Percentiles rank a stretch among this genome's conserved stretches.
These are phyloP conservation scores for Peronospora belbahrii DNA, from an alignment of 352 stramenopile genomes.

Conservation along the genomic window DNA sequence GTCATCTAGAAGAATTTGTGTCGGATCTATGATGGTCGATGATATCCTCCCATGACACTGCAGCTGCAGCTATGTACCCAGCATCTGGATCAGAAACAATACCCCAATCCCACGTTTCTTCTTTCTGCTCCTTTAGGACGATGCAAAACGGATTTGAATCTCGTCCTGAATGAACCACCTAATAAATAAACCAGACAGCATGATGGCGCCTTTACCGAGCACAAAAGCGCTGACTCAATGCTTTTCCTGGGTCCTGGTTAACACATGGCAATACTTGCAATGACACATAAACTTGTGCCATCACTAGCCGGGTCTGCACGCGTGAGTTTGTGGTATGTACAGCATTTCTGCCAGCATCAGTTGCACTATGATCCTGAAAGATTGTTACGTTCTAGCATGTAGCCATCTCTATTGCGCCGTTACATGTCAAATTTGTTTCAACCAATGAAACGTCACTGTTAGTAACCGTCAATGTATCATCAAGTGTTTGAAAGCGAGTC, in stretches of 20 bases:
- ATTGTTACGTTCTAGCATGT: no score
- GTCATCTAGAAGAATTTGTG: conserved; percentile 84
- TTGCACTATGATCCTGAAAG: no score
- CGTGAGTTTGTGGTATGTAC: conserved; percentile 85
- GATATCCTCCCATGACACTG: conserved; percentile 57
- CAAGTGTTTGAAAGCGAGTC: conserved; percentile 26
- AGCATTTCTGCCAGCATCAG: conserved; percentile 70
- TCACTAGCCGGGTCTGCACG: conserved; percentile 85
- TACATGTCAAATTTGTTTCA: conserved; percentile 15
- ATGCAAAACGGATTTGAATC: conserved; percentile 29
- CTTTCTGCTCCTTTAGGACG: conserved; percentile 11
- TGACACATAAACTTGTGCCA: conserved; percentile 52
- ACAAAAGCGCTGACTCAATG: conserved; percentile 72
- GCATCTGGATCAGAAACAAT: conserved; percentile 71
- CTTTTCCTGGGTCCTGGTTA: conserved; percentile 75
- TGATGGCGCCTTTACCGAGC: conserved; percentile 77
- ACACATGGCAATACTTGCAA: conserved; percentile 83
- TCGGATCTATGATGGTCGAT: conserved; percentile 79
- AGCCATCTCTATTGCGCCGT: conserved; percentile 24
- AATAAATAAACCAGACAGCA: conserved; percentile 70
- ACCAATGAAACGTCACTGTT: conserved; percentile 11
- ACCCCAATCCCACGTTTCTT: no score
- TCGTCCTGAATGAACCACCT: conserved; percentile 82
- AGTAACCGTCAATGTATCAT: conserved; percentile 3
- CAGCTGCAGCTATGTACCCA: conserved; percentile 82